Percentiles rank a stretch among this genome's conserved stretches.
phyloP scores from a whole-genome alignment of 768 basidiomycete species.

The Collybia sordida region DNA sequence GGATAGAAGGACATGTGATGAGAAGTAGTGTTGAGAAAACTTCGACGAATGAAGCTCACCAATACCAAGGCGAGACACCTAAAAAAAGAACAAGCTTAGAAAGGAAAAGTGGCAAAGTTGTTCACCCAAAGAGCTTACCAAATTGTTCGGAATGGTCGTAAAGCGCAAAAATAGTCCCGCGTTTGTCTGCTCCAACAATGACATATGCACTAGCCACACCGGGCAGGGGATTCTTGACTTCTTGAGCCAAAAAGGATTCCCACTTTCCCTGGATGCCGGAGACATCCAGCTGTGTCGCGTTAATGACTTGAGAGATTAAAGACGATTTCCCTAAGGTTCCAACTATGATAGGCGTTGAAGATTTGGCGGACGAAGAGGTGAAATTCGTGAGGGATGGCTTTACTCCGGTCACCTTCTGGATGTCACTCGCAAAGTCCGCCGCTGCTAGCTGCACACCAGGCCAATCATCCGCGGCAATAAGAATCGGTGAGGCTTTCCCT shows the following conservation, averaged over 20 bases:
- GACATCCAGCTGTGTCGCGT: slow-evolving; percentile 52
- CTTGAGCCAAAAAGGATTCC: slow-evolving; percentile 58
- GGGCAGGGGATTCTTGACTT: slow-evolving; percentile 55
- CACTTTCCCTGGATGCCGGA: slow-evolving; percentile 61
- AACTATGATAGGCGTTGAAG: slow-evolving; percentile 53
- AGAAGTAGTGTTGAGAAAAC: not conserved
- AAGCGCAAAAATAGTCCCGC: slow-evolving; percentile 65
- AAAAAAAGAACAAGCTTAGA: slow-evolving; percentile 2
- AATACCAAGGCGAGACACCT: slow-evolving; percentile 74
- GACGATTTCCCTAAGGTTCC: slow-evolving; percentile 63
- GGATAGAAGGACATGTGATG: not conserved
- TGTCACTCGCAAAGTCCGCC: slow-evolving; percentile 58
- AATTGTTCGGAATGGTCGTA: slow-evolving; percentile 74
- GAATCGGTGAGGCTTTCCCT: slow-evolving; percentile 45
- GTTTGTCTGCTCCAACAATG: slow-evolving; percentile 66
- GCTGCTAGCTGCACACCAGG: slow-evolving; percentile 63
- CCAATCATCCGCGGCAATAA: slow-evolving; percentile 58
- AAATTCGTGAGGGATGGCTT: slow-evolving; percentile 52
- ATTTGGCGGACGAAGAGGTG: slow-evolving; percentile 31
- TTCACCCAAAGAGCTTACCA: slow-evolving; percentile 31
- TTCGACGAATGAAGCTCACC: slow-evolving; percentile 32
- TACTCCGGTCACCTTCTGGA: slow-evolving; percentile 57
- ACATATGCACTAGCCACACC: slow-evolving; percentile 63
- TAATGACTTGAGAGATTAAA: slow-evolving; percentile 51
- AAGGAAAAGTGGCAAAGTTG: not conserved